phyloP scores from a whole-genome alignment of 345 rosid genomes.

The Triadica sebifera region DNA sequence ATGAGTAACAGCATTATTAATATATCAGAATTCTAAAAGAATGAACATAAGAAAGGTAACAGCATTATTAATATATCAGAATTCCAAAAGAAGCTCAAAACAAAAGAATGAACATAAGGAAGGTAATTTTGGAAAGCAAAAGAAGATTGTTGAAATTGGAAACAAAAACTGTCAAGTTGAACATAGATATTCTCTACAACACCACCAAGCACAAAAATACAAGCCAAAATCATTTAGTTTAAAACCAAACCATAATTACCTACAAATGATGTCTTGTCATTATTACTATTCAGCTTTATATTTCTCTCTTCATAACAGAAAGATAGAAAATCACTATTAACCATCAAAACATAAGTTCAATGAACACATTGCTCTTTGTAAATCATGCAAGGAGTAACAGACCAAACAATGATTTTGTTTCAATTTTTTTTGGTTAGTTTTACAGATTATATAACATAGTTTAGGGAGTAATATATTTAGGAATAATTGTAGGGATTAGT shows the following conservation, averaged over 20 bases:
- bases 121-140: background rate
- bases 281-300: background rate
- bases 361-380: background rate
- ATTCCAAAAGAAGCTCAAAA: constrained; percentile 5
- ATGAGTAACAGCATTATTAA: constrained; percentile 17
- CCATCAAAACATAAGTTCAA: background rate
- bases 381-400: background rate
- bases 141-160: background rate
- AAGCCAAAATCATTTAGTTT: background rate
- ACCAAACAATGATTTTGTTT: constrained; percentile 1
- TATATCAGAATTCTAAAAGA: too few species aligned
- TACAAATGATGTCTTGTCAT: background rate
- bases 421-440: background rate
- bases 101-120: background rate
- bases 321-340: background rate
- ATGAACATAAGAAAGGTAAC: constrained; percentile 9
- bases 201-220: background rate
- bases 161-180: background rate
- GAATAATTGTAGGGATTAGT: too few species aligned
- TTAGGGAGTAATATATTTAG: too few species aligned
- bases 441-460: too few species aligned
- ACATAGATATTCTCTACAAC: background rate
- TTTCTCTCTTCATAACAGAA: background rate
- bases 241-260: too few species aligned
- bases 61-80: background rate